Evolutionary conservation across 2,329 filamentous ascomycete species (phyloP), one percentile per base, ranked within the genome.

Genomic region (Thielaviopsis musarum): DNA sequence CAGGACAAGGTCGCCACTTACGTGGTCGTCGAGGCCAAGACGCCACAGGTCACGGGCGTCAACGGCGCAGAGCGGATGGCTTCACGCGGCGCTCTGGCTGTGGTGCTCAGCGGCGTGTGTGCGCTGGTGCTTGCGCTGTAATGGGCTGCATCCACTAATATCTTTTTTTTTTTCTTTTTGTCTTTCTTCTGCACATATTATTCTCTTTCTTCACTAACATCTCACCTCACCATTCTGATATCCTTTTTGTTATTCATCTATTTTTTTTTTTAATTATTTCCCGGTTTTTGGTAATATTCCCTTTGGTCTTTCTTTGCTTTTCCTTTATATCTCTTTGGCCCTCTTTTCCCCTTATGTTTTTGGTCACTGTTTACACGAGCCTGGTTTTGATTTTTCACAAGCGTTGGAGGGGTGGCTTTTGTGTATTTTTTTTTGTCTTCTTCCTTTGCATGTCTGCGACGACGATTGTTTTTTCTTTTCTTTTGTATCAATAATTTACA

Each of bases 21-120:
- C 19, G 60, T 74, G 13, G 63, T 62, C 7, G 72, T 74, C 5
- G 64, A 67, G 59, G 71, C 71, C 2, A 63, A 64, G n/a, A 64
- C 63, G 45, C 69, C 70, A 0, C 62, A 61, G 2, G 53, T 65
- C 10, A 57, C 59, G 19, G 64, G 62, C 24, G 60, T 65, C n/a
- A 62, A 63, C 21, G 62, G n/a, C 4, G 58, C 30, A 4, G 49
- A 34, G 19, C 30, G 21, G 45, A 28, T 45, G 12, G n/a, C 28
- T 5, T 22, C 51, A 7, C 30, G n/a, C 9, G 28, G 19, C 19
- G 13, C 19, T 2, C 24, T 58, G 34, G 41, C 51, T 9, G 41
- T 22, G 24, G 15, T 57, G 41, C 12, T 49, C 2, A 49, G 55
- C 24, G 34, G 22, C 19, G 17, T 57, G n/a, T 26, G 41, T n/a